Percentiles rank a stretch among this genome's conserved stretches.
Evolutionary conservation across 73 alveolate genomes (phyloP).

Genomic region (Paramecium tetraurelia): DNA sequence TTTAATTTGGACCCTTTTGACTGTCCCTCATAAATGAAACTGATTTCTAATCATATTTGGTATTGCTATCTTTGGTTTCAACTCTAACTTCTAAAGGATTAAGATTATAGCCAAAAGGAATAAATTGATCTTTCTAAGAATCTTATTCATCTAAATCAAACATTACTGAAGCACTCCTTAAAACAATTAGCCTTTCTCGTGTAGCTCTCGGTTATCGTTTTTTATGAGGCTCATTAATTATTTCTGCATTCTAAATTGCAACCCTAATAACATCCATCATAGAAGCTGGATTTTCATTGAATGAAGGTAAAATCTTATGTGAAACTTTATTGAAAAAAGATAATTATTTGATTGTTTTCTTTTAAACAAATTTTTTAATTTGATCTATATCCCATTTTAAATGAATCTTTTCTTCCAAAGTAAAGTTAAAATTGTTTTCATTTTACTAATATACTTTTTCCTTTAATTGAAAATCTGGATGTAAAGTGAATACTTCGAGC

Average conservation of each 20-base stretch:
- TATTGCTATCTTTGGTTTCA: background rate
- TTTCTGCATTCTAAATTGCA: background rate
- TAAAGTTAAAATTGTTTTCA: background rate
- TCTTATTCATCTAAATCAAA: conserved; percentile 3
- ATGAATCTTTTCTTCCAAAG: conserved; percentile 1
- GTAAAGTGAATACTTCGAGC: background rate
- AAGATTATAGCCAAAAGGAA: background rate
- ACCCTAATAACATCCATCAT: conserved; percentile 38
- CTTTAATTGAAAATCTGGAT: conserved; percentile 19
- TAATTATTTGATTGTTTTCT: background rate
- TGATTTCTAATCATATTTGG: background rate
- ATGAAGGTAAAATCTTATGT: background rate
- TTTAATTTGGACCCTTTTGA: background rate
- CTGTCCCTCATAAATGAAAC: background rate
- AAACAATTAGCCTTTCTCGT: background rate
- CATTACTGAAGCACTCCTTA: conserved; percentile 41
- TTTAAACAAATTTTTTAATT: background rate
- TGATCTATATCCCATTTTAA: background rate
- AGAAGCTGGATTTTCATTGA: background rate
- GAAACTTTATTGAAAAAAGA: conserved; percentile 11
- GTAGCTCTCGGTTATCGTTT: background rate
- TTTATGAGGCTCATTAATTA: background rate
- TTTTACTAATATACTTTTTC: background rate
- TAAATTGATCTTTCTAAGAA: background rate
- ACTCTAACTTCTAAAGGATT: background rate